Conservation (phyloP, 805 yeast species). For the Saccharomycopsis lassenensis region DNA sequence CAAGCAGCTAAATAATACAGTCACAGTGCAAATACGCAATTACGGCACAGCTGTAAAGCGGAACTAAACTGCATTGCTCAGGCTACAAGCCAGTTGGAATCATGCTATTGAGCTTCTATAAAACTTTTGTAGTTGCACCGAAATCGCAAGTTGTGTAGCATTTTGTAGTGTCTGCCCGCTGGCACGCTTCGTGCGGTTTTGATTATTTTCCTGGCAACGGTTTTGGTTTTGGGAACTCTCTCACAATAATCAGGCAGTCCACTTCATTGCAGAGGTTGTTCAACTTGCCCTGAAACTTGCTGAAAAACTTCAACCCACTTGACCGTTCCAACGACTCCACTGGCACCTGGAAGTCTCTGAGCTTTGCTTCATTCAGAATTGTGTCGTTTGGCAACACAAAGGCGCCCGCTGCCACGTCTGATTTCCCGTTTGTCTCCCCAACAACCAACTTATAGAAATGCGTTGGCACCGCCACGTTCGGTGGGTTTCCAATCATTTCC, state of each 20-base stretch:
- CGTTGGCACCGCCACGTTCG: conserved; percentile 93
- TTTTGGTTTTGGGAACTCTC: too few relatives aligned
- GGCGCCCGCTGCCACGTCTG: conserved; percentile 57
- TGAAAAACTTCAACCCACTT: conserved; percentile 73
- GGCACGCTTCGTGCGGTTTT: too few relatives aligned
- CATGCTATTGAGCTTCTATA: too few relatives aligned
- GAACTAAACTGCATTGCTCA: too few relatives aligned
- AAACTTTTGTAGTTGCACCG: too few relatives aligned
- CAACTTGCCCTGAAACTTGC: conserved; percentile 42
- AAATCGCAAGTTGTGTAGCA: too few relatives aligned
- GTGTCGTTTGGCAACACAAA: conserved; percentile 87
- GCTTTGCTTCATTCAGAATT: conserved; percentile 60
- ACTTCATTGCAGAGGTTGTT: conserved; percentile 71
- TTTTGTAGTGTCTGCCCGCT: too few relatives aligned
- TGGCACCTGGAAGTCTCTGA: conserved; percentile 76
- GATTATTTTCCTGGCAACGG: too few relatives aligned
- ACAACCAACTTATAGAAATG: conserved; percentile 88
- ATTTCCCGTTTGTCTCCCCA: conserved; percentile 43
- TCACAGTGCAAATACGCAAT: too few relatives aligned
- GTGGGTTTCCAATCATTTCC: conserved; percentile 95
- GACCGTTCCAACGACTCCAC: conserved; percentile 81
- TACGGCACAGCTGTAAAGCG: too few relatives aligned
- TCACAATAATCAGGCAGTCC: conserved; percentile 65
- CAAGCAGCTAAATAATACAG: too few relatives aligned
- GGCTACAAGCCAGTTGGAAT: too few relatives aligned